These are phyloP conservation scores for Karstenula rhodostoma DNA, from an alignment of 2,329 filamentous ascomycete species.

Conservation along the genomic window DNA sequence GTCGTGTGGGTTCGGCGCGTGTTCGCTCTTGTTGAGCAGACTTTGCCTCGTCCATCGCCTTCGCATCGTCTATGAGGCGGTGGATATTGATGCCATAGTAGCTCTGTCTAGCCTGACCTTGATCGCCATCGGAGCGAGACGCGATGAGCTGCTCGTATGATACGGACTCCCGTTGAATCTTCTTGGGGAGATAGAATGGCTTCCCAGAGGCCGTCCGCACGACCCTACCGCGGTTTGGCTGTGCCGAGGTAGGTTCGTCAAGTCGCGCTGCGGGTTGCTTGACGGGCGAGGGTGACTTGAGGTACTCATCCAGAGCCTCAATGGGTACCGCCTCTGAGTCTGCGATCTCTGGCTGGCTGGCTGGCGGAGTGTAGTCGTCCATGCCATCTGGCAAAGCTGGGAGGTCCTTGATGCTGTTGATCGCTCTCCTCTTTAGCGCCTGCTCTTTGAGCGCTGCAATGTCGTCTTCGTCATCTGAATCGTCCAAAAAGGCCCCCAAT, in stretches of 20 bases:
- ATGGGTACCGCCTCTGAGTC: constrained; percentile 41
- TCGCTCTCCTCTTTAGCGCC: constrained; percentile 44
- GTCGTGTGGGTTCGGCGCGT: constrained; percentile 37
- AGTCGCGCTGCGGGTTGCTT: constrained; percentile 25
- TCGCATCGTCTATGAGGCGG: constrained; percentile 75
- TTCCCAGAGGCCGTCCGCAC: constrained; percentile 65
- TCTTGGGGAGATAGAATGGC: constrained; percentile 63
- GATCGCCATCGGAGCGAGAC: constrained; percentile 67
- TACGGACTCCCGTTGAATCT: constrained; percentile 55
- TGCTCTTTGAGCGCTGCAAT: constrained; percentile 51
- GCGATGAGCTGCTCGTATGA: constrained; percentile 75
- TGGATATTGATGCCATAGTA: constrained; percentile 97
- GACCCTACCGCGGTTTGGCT: constrained; percentile 28
- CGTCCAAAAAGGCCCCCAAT: constrained; percentile 50
- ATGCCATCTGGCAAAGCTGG: constrained; percentile 32
- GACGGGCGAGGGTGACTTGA: constrained; percentile 37
- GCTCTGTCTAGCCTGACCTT: constrained; percentile 73
- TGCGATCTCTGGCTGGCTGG: constrained; percentile 41
- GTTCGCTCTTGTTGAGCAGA: constrained; percentile 32
- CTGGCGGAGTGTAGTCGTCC: constrained; percentile 42
- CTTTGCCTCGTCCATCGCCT: constrained; percentile 63
- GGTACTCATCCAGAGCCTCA: constrained; percentile 39
- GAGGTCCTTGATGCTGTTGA: constrained; percentile 39
- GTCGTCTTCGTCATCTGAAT: constrained; percentile 53
- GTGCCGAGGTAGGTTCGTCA: constrained; percentile 25